These are phyloP conservation scores for Moniliophthora roreri DNA, from an alignment of 1,284 basidiomycete genomes.

Conservation along the genomic window DNA sequence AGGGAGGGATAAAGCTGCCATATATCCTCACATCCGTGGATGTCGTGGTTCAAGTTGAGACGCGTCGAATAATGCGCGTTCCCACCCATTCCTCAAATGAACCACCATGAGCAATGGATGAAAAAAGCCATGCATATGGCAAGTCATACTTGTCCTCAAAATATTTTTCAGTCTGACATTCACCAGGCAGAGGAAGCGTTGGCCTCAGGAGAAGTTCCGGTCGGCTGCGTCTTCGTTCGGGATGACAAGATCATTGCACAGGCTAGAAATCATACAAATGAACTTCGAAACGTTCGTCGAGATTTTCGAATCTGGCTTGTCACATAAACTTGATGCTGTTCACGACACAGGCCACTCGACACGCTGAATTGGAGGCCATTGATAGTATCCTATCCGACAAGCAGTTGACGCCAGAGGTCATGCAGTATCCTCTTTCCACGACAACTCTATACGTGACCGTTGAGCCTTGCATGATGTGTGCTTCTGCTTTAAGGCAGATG, in stretches of 20 bases:
- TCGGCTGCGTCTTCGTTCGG: slow-evolving; percentile 95
- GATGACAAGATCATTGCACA: slow-evolving; percentile 75
- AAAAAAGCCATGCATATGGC: slow-evolving; percentile 57
- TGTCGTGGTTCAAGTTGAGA: neutral
- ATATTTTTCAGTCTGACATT: neutral
- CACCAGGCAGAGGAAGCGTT: slow-evolving; percentile 83
- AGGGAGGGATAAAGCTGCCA: neutral
- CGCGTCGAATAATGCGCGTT: neutral
- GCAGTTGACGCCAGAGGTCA: slow-evolving; percentile 49
- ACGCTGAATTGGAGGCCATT: slow-evolving; percentile 98
- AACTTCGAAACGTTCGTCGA: slow-evolving; percentile 79
- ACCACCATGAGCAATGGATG: slow-evolving; percentile 44
- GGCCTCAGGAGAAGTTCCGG: slow-evolving; percentile 86
- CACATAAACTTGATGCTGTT: neutral
- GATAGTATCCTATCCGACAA: slow-evolving; percentile 79
- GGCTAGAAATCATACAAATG: slow-evolving; percentile 93
- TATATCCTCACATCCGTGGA: neutral
- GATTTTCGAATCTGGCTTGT: neutral
- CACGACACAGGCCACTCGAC: slow-evolving; percentile 80
- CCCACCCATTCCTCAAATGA: neutral
- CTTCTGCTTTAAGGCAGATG: slow-evolving; percentile 90
- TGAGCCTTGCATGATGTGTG: slow-evolving; percentile 99
- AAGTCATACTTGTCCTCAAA: slow-evolving; percentile 14
- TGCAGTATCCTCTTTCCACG: slow-evolving; percentile 65
- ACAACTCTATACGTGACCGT: slow-evolving; percentile 97